phyloP scores from a whole-genome alignment of 495 filamentous ascomycete species.

The Podospora pseudoanserina region DNA sequence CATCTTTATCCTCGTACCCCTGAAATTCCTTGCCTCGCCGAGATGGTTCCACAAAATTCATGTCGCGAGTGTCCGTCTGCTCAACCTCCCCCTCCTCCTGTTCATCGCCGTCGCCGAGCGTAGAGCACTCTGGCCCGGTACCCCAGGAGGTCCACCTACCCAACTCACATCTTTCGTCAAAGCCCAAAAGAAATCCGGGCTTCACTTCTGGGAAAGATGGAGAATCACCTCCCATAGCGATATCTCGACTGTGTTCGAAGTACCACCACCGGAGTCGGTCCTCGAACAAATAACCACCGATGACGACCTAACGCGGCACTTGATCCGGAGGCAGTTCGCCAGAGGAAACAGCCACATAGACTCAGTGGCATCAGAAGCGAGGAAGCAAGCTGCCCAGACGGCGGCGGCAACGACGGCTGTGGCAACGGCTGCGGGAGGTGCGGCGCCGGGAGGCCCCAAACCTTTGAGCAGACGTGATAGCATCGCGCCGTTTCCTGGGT shows the following conservation, averaged over 20 bases:
- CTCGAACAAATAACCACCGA: slow-evolving; percentile 52
- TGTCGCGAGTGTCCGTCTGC: slow-evolving; percentile 56
- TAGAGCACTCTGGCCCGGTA: slow-evolving; percentile 39
- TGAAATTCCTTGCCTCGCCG: slow-evolving; percentile 60
- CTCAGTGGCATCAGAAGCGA: not conserved
- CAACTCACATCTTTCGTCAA: slow-evolving; percentile 7
- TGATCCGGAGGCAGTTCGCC: slow-evolving; percentile 46
- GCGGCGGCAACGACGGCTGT: not conserved
- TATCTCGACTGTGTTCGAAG: slow-evolving; percentile 64
- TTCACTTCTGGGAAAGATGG: slow-evolving; percentile 45
- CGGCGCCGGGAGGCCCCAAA: slow-evolving; percentile 15
- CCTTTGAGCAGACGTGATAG: slow-evolving; percentile 42
- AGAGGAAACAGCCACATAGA: not conserved
- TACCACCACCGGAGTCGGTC: slow-evolving; percentile 59
- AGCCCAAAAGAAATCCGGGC: slow-evolving; percentile 14
- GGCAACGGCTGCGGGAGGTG: not conserved
- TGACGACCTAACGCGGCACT: slow-evolving; percentile 48
- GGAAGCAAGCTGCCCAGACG: slow-evolving; percentile 4
- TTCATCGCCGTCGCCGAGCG: slow-evolving; percentile 58
- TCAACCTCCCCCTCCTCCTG: slow-evolving; percentile 64
- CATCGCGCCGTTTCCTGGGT: slow-evolving; percentile 41
- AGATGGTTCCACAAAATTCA: slow-evolving; percentile 80
- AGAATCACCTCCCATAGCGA: slow-evolving; percentile 59
- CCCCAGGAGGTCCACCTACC: slow-evolving; percentile 13
- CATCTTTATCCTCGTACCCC: slow-evolving; percentile 57